phyloP scores from a whole-genome alignment of 1,139 yeast genomes.

The Pichia inconspicua region DNA sequence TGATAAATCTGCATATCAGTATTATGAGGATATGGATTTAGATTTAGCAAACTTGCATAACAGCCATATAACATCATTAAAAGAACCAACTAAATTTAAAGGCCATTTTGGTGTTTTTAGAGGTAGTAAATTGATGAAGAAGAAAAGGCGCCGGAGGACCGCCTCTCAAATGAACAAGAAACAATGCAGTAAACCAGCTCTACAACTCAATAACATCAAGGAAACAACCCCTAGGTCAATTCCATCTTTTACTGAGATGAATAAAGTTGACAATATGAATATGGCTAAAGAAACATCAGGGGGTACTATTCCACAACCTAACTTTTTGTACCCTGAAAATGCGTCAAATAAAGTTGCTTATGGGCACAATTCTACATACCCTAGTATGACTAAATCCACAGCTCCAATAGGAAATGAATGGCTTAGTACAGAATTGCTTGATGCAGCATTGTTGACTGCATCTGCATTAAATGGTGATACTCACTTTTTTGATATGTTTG shows the following conservation, averaged over 20 bases:
- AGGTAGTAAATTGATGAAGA: conserved; percentile 22
- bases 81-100: conserved; percentile 44
- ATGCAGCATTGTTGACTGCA: conserved; percentile 65
- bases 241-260: no score
- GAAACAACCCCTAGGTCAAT: no score
- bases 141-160: conserved; percentile 2
- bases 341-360: conserved; percentile 10
- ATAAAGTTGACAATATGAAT: no score
- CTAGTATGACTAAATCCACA: conserved; percentile 2
- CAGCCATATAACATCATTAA: conserved; percentile 37
- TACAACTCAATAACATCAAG: no score
- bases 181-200: background rate
- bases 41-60: conserved; percentile 55
- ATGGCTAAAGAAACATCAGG: background rate
- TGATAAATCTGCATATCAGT: conserved; percentile 50
- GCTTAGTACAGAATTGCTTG: conserved; percentile 63
- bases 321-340: conserved; percentile 11
- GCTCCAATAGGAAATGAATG: conserved; percentile 37
- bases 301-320: background rate
- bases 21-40: conserved; percentile 76
- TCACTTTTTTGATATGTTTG: conserved; percentile 47
- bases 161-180: background rate
- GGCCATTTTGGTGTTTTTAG: conserved; percentile 87
- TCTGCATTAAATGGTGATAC: conserved; percentile 64
- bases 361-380: conserved; percentile 2